phyloP scores from a whole-genome alignment of 2,329 filamentous ascomycete species.

The Zymoseptoria crescenta region DNA sequence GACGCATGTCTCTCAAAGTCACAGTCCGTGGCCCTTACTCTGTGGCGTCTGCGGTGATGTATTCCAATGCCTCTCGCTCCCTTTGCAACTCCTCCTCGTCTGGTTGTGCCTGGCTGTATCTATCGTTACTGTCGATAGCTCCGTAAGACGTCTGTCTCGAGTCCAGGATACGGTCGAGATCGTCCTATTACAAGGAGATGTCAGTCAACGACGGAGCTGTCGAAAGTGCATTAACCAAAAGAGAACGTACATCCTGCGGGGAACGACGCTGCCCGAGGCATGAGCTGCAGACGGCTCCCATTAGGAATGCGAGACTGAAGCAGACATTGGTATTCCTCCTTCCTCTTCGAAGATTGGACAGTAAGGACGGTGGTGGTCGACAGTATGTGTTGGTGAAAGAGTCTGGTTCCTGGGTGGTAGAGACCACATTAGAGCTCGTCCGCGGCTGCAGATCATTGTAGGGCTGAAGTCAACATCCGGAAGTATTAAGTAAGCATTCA shows the following conservation, averaged over 20 bases:
- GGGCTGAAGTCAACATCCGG: background rate
- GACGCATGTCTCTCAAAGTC: background rate
- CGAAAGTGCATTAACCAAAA: slow-evolving; percentile 6
- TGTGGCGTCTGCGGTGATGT: slow-evolving; percentile 42
- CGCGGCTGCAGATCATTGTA: background rate
- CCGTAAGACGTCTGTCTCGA: slow-evolving; percentile 39
- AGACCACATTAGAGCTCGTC: background rate
- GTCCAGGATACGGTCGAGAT: slow-evolving; percentile 41
- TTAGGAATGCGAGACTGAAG: slow-evolving; percentile 14
- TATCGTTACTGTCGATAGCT: slow-evolving; percentile 28
- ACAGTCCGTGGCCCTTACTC: slow-evolving; percentile 32
- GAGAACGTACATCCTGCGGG: slow-evolving; percentile 37
- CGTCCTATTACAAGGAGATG: slow-evolving; percentile 31
- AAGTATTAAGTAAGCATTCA: background rate
- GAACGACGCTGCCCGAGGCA: slow-evolving; percentile 40
- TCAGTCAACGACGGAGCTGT: slow-evolving; percentile 16
- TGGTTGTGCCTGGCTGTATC: slow-evolving; percentile 29
- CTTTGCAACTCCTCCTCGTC: slow-evolving; percentile 43
- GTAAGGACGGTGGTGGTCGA: background rate
- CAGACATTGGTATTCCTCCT: background rate
- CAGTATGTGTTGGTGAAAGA: background rate
- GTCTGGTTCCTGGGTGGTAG: background rate
- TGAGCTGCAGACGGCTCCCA: slow-evolving; percentile 41
- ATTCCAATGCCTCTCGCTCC: slow-evolving; percentile 42
- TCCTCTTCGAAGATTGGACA: background rate